Base-by-base conservation (phyloP, 805 yeast species). In the Teunomyces aglyptinius region DNA sequence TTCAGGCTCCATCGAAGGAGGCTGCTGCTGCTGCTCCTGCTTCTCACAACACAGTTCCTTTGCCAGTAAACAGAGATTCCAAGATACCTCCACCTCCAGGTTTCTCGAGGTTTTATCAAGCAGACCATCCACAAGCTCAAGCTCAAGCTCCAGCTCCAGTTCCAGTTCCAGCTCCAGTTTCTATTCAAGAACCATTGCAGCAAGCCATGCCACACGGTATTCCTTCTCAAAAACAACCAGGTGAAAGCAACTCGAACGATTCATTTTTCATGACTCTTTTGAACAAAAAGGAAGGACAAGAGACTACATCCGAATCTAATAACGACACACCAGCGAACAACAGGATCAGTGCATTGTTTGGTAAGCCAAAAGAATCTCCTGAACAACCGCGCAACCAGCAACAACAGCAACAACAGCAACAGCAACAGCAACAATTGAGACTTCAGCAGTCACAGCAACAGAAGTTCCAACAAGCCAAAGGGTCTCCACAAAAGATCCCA, bases 191-290 rank as follows among this genome's bases (percentile, higher is more conserved):
- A 4, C 26, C 19, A 20, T 13, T 19, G 5, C 39, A 20, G 5
- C 24, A 19, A 15, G 15, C 13, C 19, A 18, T 28, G 16, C 24
- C 32, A 18, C 33, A 10, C 12, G 18, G 13, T 8, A 10, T 26
- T 18, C 43, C 33, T 6, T 19, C 31, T 4, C 36, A 36, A 6
- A n/a, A 6, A 3, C 29, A 15, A 32, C 41, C 26, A 5, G 18
- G 24, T 13, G 27, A 36, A 12, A 36, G 13, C 10, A 36, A n/a
- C 11, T 45, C 58, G n/a, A 66, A 69, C 51, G 80, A 76, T 48
- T 58, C 70, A 12, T 78, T 78, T 49, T 57, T 78, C 54, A 67
- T 73, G 63, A 71, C 81, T 4, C 60, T 78, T 45, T 58, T 78
- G 51, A 65, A 70, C 34, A 75, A 73, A 49, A 57, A 63, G 10